Base-by-base conservation (phyloP, 1,284 basidiomycete genomes). In the Sanguinoderma infundibulare region DNA sequence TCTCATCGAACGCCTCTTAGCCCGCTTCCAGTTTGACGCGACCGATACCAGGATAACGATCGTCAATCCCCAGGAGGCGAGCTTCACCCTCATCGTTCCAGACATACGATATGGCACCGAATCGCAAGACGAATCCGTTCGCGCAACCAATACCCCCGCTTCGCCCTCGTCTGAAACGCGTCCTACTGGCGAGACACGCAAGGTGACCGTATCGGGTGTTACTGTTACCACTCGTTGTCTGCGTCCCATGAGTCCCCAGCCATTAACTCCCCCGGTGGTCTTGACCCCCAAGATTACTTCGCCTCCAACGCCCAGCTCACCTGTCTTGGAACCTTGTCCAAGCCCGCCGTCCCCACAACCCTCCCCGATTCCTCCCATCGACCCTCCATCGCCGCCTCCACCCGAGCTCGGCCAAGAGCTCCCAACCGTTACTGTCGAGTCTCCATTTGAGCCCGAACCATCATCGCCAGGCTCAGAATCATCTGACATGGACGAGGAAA, bases 1-100 rank as follows among this genome's bases (percentile, higher is more conserved):
- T 34, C 81, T 97, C 46, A 88, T 96, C 51, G 95, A 97, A 73
- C 83, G 89, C 14, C 79, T 98, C 3, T 83, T 98, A 14, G 86
- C 93, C 9, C 84, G 91, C 61, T 91, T 98, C 67, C 85, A 92
- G 65, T 90, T 95, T 70, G 87, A 88, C 66, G 90, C 91, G 28
- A 73, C 78, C 26, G 87, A 93, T 68, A 83, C 90, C 36, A 84
- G 78, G 62, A 78, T 96, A 40, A 89, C 88, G 0, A 63, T 93
- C 39, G 75, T 92, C 26, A 82, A 89, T 70, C 84, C 87, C 5
- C 81, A 78, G 36, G 82, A 83, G 52, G 81, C 87, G n/a, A 84
- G 83, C 67, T 76, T 92, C 67, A 87, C 85, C 3, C 66, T 91
- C 55, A 80, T 77, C 20, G 70, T 94, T 34, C 75, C 84, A 10